Base-by-base conservation (phyloP, 2,329 filamentous ascomycete species). In the Fusarium sp. region DNA sequence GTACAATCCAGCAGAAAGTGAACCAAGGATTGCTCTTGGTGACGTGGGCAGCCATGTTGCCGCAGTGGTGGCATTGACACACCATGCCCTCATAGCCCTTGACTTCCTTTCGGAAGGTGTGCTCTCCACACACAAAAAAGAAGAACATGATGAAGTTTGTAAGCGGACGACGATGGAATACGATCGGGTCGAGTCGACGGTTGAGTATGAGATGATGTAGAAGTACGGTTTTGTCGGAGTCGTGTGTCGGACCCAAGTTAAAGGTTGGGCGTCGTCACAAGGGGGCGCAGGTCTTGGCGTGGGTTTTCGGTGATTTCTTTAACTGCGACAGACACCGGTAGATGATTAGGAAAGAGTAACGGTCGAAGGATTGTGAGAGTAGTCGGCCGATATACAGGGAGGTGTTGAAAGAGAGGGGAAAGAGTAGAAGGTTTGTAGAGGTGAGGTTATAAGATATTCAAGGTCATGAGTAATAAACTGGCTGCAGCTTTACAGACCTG, bases 1-100 rank as follows among this genome's bases (percentile, higher is more conserved):
- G 78, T 83, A 92, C 90, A 63, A 95, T 83, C 83, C 93, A 95
- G 86, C 93, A 95, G 79, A 95, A 91, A 6, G 93, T 95, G 79
- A 95, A 95, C 92, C 92, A 95, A 48, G 91, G 90, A 68, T 92
- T 87, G 68, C 87, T 88, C 82, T 92, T 92, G 78, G 91, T 85
- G 67, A 92, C 90, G 71, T 85, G 85, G 16, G 86, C 91, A 3
- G 87, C 85, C 82, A 88, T 90, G 85, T 92, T 92, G 62, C 91
- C 90, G 81, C 91, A 92, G 82, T 92, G 91, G 81, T 91, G 88
- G 78, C 91, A 92, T 77, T 91, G 90, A 79, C 88, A 92, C 62
- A 88, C 82, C 71, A 92, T 81, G 74, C 88, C 87, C 78, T 92
- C 88, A 79, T 92, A 92, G 75, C 90, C 91, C 64, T 88, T 82